phyloP scores from a whole-genome alignment of 768 basidiomycete species.

The Psilocybe azurescens region DNA sequence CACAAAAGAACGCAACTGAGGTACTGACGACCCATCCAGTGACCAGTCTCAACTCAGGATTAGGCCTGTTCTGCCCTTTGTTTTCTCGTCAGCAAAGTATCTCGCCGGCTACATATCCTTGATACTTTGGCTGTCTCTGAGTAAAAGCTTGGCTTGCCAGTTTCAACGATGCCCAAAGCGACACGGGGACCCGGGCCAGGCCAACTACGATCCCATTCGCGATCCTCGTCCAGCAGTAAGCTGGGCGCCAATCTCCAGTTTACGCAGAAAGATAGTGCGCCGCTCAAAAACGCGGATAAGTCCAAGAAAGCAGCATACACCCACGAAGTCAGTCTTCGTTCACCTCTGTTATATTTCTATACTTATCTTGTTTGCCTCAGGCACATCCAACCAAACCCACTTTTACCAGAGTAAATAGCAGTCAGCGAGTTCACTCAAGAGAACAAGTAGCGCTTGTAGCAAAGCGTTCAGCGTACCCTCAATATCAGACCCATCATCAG shows the following conservation, averaged over 20 bases:
- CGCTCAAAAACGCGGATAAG: slow-evolving; percentile 53
- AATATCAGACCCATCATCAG: slow-evolving; percentile 10
- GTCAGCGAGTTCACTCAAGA: slow-evolving; percentile 40
- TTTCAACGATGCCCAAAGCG: slow-evolving; percentile 41
- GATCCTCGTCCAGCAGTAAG: slow-evolving; percentile 66
- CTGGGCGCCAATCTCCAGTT: slow-evolving; percentile 66
- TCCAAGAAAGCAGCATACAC: slow-evolving; percentile 49
- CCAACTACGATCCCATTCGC: slow-evolving; percentile 64
- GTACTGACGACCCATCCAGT: no score
- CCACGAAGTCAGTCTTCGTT: slow-evolving; percentile 48
- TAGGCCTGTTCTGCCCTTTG: neutral
- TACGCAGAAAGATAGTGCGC: slow-evolving; percentile 64
- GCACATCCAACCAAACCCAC: slow-evolving; percentile 29
- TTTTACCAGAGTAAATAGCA: slow-evolving; percentile 38
- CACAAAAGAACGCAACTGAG: slow-evolving; percentile 9
- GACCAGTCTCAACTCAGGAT: no score
- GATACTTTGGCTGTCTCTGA: neutral
- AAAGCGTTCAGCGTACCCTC: slow-evolving; percentile 23
- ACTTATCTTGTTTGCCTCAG: slow-evolving; percentile 21
- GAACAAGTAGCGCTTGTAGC: slow-evolving; percentile 28
- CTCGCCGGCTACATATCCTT: neutral
- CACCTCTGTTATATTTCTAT: slow-evolving; percentile 15
- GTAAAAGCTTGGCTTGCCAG: neutral
- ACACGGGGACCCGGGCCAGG: slow-evolving; percentile 51
- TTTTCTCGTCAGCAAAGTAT: neutral